Evolutionary conservation across 164 flowering plant species (phyloP), one percentile per base, ranked within the genome.

Genomic region (Pachysandra terminalis): DNA sequence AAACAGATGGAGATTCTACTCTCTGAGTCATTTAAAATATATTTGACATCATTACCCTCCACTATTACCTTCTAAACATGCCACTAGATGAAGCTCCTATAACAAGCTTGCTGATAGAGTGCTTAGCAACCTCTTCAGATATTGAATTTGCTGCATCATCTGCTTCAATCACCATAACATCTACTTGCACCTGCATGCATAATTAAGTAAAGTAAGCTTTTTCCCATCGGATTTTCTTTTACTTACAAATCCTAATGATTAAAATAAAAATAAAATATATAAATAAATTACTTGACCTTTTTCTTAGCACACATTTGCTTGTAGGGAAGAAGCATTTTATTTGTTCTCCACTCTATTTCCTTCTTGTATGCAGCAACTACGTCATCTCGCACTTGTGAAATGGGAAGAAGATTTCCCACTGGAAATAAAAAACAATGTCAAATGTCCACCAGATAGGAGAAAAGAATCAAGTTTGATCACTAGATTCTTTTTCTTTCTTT

Each of bases 361-460:
- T 79, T 79, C 72, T 58, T 84, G 65, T 84, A 93, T 45, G 90
- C 92, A 65, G 68, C 68, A 32, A 77, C 90, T 62, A 88, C 83
- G 45, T 93, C 96, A 28, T 87, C 90, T 58, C 94, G 81, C 26
- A 85, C 96, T 83, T 83, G 81, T 67, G 91, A 75, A 57, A 90
- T 49, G 26, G 89, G 93, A 73, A 90, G 67, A 15, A 48, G 79
- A 71, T 84, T 87, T 64, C 98, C 98, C 91, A 93, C 95, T 90
- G 74, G 16, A 78, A 76, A 25, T n/a, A n/a, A 16, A 54, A 69
- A 64, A 41, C 28, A 65, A 41, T 40, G 45, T 59, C 56, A 68
- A 59, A 56, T 45, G 12, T 13, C 61, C 59, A 61, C 55, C 37
- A 32, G n/a, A n/a, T n/a, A n/a, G n/a, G n/a, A 32, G 7, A 32